phyloP scores from a whole-genome alignment of 2,329 filamentous ascomycete species.

The Emmonsia crescens region DNA sequence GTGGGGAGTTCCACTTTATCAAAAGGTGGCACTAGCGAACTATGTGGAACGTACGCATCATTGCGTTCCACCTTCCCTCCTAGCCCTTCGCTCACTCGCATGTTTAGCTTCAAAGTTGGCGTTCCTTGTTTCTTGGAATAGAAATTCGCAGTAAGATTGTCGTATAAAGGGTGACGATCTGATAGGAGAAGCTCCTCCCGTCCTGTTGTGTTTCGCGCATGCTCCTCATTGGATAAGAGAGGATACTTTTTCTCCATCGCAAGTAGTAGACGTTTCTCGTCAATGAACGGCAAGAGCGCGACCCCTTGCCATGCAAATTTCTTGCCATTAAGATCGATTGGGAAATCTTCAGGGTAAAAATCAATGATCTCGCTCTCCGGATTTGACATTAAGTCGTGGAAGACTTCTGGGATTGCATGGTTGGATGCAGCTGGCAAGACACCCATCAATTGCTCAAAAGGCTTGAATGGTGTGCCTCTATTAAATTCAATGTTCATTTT shows the following conservation, averaged over 20 bases:
- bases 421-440: conserved; percentile 89
- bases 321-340: conserved; percentile 90
- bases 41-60: conserved; percentile 73
- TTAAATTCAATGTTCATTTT: conserved; percentile 72
- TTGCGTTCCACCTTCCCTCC: conserved; percentile 74
- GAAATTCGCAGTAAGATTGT: conserved; percentile 72
- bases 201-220: conserved; percentile 65
- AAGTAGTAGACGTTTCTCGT: conserved; percentile 71
- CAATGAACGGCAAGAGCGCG: conserved; percentile 87
- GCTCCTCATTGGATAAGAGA: conserved; percentile 64
- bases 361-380: conserved; percentile 87
- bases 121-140: conserved; percentile 78
- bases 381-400: conserved; percentile 83
- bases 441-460: conserved; percentile 97
- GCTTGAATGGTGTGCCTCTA: conserved; percentile 73
- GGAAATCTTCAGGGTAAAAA: conserved; percentile 93
- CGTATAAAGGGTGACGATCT: conserved; percentile 73
- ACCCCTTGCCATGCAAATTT: conserved; percentile 98
- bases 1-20: conserved; percentile 60
- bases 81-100: conserved; percentile 63
- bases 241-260: conserved; percentile 79
- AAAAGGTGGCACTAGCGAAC: conserved; percentile 67
- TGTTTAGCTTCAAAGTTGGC: conserved; percentile 60
- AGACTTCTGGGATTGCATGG: conserved; percentile 77
- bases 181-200: conserved; percentile 75